Conservation (phyloP, 106 monocot genomes). For the Apostasia ramifera region DNA sequence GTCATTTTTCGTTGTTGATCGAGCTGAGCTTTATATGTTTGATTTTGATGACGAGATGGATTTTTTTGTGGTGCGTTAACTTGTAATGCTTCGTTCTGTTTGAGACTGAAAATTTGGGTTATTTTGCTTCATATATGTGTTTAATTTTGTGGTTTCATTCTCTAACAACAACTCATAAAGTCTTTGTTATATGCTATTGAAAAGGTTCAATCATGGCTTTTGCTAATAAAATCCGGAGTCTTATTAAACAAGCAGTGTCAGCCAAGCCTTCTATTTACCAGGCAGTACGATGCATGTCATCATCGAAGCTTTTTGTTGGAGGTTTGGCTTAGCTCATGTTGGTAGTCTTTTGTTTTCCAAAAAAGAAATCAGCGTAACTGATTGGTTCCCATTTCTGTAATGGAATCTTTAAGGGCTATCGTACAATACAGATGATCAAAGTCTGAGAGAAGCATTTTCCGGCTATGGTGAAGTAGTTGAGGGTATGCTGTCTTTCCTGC, state of each 20-base stretch:
- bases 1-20: too few species aligned
- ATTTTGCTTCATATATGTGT: background rate
- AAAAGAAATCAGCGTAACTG: too few species aligned
- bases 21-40: background rate
- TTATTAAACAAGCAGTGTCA: constrained; percentile 43
- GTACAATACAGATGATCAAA: constrained; percentile 59
- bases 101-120: background rate
- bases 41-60: background rate
- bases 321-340: constrained; percentile 21
- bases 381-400: background rate
- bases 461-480: constrained; percentile 64
- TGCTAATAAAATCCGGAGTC: constrained; percentile 44
- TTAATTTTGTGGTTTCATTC: background rate
- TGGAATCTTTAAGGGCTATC: constrained; percentile 54
- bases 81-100: too few species aligned
- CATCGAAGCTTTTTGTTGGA: constrained; percentile 81
- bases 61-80: background rate
- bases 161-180: too few species aligned
- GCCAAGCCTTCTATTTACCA: constrained; percentile 48
- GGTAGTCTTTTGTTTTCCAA: background rate
- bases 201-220: constrained; percentile 39
- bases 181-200: too few species aligned
- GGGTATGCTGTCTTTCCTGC: constrained; percentile 20
- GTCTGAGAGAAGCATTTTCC: constrained; percentile 48
- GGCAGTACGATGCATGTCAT: constrained; percentile 80